Conservation (phyloP, 1,284 basidiomycete genomes). For the Trametes hirsuta region DNA sequence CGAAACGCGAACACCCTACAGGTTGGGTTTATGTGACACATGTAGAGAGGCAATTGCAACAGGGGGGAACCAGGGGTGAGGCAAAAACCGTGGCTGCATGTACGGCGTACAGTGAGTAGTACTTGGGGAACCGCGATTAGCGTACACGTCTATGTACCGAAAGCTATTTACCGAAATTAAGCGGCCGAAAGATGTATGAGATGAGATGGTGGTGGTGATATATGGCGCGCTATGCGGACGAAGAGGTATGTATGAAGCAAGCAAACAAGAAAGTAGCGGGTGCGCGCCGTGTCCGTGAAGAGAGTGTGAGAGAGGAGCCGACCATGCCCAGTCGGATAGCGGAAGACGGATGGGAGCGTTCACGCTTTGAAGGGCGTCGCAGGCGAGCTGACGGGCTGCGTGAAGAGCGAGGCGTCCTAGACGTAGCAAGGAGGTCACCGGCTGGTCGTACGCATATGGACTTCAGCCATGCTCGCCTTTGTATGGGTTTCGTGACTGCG, state of each 20-base stretch:
- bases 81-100: not conserved
- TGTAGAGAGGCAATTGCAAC: not conserved
- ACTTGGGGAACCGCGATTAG: not conserved
- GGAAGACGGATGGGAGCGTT: not conserved
- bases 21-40: not conserved
- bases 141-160: constrained; percentile 1
- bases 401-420: not conserved
- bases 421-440: constrained; percentile 1
- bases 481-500: constrained; percentile 4
- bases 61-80: not conserved
- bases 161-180: not conserved
- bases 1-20: not conserved
- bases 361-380: not conserved
- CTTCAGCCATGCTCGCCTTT: constrained; percentile 15
- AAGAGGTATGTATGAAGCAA: no score
- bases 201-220: no score
- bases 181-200: not conserved
- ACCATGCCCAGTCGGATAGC: not conserved
- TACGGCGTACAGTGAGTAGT: not conserved
- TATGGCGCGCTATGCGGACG: no score
- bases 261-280: not conserved
- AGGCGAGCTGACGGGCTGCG: not conserved
- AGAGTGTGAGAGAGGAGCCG: not conserved
- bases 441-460: constrained; percentile 7
- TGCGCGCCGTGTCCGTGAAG: not conserved